Conservation (phyloP, 2,329 filamentous ascomycete genomes). For the Lachnellula suecica region DNA sequence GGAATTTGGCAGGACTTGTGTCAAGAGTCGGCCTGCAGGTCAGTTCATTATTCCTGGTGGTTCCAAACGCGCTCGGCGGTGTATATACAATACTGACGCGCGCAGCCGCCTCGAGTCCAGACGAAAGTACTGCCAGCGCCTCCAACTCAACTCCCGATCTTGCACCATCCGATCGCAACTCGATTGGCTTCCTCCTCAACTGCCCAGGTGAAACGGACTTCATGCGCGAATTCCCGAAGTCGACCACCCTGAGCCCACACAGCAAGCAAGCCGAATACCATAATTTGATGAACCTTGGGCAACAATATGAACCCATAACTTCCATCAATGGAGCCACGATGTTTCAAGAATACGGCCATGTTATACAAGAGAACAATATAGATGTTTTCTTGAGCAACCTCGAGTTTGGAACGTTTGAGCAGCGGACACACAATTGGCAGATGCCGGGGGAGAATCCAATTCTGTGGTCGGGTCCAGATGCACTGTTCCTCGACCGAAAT, state of each 20-base stretch:
- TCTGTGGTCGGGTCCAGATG: slow-evolving; percentile 21
- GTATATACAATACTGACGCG: slow-evolving; percentile 7
- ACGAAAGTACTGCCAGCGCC: slow-evolving; percentile 15
- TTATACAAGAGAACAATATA: slow-evolving; percentile 19
- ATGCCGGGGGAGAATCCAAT: slow-evolving; percentile 23
- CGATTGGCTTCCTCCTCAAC: slow-evolving; percentile 33
- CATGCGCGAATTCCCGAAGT: slow-evolving; percentile 29
- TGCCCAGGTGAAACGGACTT: slow-evolving; percentile 30
- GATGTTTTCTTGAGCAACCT: slow-evolving; percentile 26
- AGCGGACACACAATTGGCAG: slow-evolving; percentile 25
- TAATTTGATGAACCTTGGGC: slow-evolving; percentile 2
- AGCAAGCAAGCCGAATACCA: slow-evolving; percentile 12
- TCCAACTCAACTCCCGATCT: slow-evolving; percentile 24
- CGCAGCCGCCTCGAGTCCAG: slow-evolving; percentile 24
- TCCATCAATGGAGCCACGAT: not conserved
- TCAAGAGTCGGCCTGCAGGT: slow-evolving; percentile 28
- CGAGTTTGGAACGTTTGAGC: slow-evolving; percentile 29
- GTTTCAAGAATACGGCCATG: slow-evolving; percentile 16
- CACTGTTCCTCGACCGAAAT: slow-evolving; percentile 18
- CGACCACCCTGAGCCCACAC: slow-evolving; percentile 22
- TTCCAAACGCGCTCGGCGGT: not conserved
- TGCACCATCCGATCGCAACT: slow-evolving; percentile 29
- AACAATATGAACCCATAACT: slow-evolving; percentile 10
- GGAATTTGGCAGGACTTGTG: slow-evolving; percentile 32
- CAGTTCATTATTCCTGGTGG: not conserved